phyloP scores from a whole-genome alignment of 441 rosid species.

The Omphalea diandra region DNA sequence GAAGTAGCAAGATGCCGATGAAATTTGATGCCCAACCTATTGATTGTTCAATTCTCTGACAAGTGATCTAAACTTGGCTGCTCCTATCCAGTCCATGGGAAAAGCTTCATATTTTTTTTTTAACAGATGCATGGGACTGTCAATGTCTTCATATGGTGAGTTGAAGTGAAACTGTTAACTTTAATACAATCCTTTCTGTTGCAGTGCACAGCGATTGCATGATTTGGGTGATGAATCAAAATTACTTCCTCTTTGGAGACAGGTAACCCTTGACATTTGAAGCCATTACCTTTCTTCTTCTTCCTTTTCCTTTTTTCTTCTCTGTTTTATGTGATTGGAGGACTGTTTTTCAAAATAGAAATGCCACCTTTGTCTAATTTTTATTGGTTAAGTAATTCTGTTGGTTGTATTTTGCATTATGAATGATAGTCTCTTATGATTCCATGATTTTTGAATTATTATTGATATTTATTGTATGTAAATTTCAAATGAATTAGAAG shows the following conservation, averaged over 20 bases:
- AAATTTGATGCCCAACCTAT: not conserved
- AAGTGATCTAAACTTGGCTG: not conserved
- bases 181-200: slow-evolving; percentile 12
- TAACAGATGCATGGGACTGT: not conserved
- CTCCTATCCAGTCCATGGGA: not conserved
- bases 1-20: not conserved
- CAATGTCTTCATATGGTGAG: not conserved
- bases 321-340: not conserved
- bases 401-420: not conserved
- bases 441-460: slow-evolving; percentile 8
- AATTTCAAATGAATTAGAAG: slow-evolving; percentile 4
- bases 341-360: not conserved
- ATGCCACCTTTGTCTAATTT: not conserved
- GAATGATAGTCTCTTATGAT: not conserved
- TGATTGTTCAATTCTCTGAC: not conserved
- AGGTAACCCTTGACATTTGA: slow-evolving; percentile 45
- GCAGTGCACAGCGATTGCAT: slow-evolving; percentile 83
- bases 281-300: not conserved
- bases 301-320: slow-evolving; percentile 1
- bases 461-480: slow-evolving; percentile 12
- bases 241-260: slow-evolving; percentile 98
- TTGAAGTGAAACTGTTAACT: not conserved
- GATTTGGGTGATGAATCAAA: slow-evolving; percentile 93
- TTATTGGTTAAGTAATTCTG: not conserved
- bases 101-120: not conserved